Evolutionary conservation across 1,284 basidiomycete species (phyloP).

Genomic region (Ustilago trichophora): DNA sequence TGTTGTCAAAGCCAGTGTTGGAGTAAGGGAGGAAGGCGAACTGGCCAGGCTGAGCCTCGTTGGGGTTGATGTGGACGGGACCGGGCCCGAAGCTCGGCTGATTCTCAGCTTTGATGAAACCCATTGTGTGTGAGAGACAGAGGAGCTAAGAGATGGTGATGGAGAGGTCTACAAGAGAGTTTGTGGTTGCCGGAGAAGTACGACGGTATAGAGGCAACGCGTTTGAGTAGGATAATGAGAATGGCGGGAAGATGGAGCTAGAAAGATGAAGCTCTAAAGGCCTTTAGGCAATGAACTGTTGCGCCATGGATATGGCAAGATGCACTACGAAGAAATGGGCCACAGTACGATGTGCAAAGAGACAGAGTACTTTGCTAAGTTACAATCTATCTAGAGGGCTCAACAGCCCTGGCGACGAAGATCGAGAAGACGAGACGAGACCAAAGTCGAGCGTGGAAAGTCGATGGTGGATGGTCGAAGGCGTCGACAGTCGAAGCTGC

Average conservation of each 20-base stretch:
- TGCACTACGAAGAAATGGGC: no score
- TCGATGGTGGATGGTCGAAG: no score
- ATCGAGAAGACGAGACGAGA: no score
- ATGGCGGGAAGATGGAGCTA: no score
- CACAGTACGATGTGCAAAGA: not conserved
- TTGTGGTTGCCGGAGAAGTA: not conserved
- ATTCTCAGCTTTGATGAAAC: constrained; percentile 46
- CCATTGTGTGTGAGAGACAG: constrained; percentile 15
- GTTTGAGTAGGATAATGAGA: no score
- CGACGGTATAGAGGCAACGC: not conserved
- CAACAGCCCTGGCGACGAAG: no score
- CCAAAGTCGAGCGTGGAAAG: no score
- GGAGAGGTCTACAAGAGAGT: not conserved
- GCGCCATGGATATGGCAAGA: no score
- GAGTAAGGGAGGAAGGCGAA: constrained; percentile 44
- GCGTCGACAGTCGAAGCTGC: no score
- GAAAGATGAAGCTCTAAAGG: no score
- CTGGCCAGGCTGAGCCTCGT: constrained; percentile 35
- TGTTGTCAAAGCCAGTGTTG: constrained; percentile 38
- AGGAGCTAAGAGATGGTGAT: not conserved
- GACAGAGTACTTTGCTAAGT: not conserved
- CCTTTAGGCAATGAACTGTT: not conserved
- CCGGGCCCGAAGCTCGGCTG: constrained; percentile 30
- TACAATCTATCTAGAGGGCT: no score
- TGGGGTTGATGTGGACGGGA: constrained; percentile 26